Evolutionary conservation across 2,329 filamentous ascomycete genomes (phyloP).

Genomic region (Chrysoporthe deuterocubensis): DNA sequence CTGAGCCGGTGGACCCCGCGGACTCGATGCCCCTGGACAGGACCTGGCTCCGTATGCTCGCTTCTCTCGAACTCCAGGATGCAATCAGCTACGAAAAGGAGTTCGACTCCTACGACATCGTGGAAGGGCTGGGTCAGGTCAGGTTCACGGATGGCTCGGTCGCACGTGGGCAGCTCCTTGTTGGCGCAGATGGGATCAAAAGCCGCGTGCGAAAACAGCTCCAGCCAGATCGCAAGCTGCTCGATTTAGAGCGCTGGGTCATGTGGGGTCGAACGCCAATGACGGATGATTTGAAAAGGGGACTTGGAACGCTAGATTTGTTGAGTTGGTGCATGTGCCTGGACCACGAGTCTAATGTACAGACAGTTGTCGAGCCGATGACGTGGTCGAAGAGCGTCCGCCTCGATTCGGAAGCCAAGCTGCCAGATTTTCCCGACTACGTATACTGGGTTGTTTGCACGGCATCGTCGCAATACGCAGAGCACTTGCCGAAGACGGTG

Average conservation of each 20-base stretch:
- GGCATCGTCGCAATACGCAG: conserved; percentile 33
- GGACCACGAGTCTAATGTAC: conserved; percentile 35
- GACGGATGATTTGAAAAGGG: conserved; percentile 31
- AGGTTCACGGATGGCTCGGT: conserved; percentile 36
- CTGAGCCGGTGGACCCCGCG: conserved; percentile 26
- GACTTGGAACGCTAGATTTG: conserved; percentile 30
- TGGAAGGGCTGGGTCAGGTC: conserved; percentile 30
- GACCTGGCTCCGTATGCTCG: conserved; percentile 38
- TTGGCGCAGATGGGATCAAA: conserved; percentile 39
- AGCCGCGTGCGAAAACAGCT: conserved; percentile 39
- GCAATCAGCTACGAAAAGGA: conserved; percentile 38
- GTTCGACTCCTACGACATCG: conserved; percentile 34
- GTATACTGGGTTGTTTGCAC: conserved; percentile 37
- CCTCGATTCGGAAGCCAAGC: conserved; percentile 28
- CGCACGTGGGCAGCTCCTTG: conserved; percentile 34
- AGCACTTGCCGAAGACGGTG: conserved; percentile 32
- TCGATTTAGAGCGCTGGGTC: conserved; percentile 39
- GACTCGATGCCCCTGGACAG: conserved; percentile 36
- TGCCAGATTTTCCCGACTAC: conserved; percentile 36
- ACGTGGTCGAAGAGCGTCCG: conserved; percentile 33
- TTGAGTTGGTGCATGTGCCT: conserved; percentile 39
- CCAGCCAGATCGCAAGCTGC: conserved; percentile 36
- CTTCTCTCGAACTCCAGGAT: conserved; percentile 34
- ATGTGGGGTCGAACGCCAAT: conserved; percentile 38
- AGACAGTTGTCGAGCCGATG: conserved; percentile 37